Evolutionary conservation across 768 basidiomycete species (phyloP).

Genomic region (Leucosporidium scottii): DNA sequence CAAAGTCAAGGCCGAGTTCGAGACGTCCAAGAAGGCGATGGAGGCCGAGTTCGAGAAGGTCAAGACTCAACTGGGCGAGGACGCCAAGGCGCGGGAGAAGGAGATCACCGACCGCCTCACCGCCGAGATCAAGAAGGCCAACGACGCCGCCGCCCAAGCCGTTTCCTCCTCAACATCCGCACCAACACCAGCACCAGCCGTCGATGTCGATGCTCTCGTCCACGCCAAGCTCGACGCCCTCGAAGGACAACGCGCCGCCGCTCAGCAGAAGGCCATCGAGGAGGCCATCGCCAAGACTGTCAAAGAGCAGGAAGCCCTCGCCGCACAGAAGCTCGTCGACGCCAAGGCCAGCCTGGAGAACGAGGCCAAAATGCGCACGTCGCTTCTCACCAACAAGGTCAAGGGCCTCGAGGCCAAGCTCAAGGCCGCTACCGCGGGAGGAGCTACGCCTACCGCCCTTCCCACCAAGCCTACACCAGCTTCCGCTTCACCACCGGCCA

Average conservation of each 20-base stretch:
- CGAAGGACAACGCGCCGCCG: constrained; percentile 27
- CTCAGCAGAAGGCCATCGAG: constrained; percentile 38
- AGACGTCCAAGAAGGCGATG: constrained; percentile 40
- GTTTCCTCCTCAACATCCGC: neutral
- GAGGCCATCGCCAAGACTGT: constrained; percentile 30
- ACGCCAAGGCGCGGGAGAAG: constrained; percentile 45
- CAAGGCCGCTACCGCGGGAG: constrained; percentile 9
- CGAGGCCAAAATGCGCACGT: constrained; percentile 26
- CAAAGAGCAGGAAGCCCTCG: constrained; percentile 18
- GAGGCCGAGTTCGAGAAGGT: constrained; percentile 40
- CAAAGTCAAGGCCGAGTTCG: constrained; percentile 46
- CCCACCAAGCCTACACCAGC: constrained; percentile 24
- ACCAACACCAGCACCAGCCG: constrained; percentile 13
- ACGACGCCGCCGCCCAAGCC: constrained; percentile 9
- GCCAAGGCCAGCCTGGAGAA: constrained; percentile 30
- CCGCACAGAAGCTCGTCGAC: constrained; percentile 21
- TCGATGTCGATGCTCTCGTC: constrained; percentile 44
- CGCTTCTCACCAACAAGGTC: constrained; percentile 23
- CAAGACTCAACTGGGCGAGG: constrained; percentile 40
- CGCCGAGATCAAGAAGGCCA: constrained; percentile 22
- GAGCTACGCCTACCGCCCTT: constrained; percentile 24
- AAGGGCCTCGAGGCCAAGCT: constrained; percentile 29
- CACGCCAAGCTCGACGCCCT: constrained; percentile 57
- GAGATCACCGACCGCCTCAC: constrained; percentile 36
- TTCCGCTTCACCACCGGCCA: constrained; percentile 34